Conservation (phyloP, 495 filamentous ascomycete species). For the Daldinia caldariorum region DNA sequence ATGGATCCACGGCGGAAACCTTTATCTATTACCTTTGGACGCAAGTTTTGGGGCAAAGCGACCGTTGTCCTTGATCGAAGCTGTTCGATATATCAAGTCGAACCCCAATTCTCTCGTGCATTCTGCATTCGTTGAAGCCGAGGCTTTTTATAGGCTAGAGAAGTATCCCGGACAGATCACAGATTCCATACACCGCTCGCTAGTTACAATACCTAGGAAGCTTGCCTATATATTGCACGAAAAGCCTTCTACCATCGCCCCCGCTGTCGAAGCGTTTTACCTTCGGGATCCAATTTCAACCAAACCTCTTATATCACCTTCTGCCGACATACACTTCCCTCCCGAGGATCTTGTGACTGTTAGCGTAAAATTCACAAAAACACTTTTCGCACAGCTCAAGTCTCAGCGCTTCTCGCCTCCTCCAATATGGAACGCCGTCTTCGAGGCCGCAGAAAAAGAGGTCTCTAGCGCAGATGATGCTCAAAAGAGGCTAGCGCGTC, state of each 20-base stretch:
- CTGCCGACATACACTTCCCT: constrained; percentile 63
- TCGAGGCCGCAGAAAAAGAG: constrained; percentile 41
- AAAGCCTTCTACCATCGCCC: constrained; percentile 76
- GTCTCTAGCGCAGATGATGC: constrained; percentile 39
- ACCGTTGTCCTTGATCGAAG: constrained; percentile 67
- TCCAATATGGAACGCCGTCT: constrained; percentile 63
- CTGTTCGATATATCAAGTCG: constrained; percentile 65
- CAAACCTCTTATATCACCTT: constrained; percentile 68
- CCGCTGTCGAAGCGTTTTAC: constrained; percentile 92
- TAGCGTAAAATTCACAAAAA: constrained; percentile 81
- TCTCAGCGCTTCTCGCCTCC: constrained; percentile 85
- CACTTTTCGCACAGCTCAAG: constrained; percentile 89
- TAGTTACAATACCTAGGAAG: constrained; percentile 79
- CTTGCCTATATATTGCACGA: constrained; percentile 82
- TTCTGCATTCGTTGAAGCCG: constrained; percentile 77
- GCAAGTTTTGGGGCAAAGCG: constrained; percentile 46
- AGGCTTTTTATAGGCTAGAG: constrained; percentile 86
- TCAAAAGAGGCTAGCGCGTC: constrained; percentile 53
- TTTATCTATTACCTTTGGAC: constrained; percentile 74
- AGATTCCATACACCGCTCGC: constrained; percentile 74
- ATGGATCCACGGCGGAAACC: constrained; percentile 79
- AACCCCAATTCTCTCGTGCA: constrained; percentile 66
- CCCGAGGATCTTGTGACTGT: constrained; percentile 82
- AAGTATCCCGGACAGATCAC: constrained; percentile 81
- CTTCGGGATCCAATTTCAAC: constrained; percentile 84